Base-by-base conservation (phyloP, 2,329 filamentous ascomycete species). In the Nothophaeocryptopus gaeumannii region DNA sequence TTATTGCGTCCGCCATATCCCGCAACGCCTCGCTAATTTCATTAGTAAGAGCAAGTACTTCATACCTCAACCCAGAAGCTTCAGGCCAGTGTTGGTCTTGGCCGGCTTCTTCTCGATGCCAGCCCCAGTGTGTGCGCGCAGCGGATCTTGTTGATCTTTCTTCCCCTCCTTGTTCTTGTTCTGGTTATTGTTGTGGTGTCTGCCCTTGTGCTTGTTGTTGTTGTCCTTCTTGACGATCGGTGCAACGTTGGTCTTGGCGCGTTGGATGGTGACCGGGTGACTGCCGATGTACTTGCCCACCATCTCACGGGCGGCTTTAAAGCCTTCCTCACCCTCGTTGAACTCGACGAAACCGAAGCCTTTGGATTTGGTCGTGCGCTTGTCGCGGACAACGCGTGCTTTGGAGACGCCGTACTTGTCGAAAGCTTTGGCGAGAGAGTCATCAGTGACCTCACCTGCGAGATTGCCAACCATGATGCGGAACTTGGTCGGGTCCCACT, bases 201-300 rank as follows among this genome's bases (percentile, higher is more conserved):
- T 85, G 63, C 82, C 83, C 60, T 65, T 66, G 20, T 62, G 62
- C 50, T 67, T 63, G 36, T 67, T 65, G 47, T 58, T 67, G 61
- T 72, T 67, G 30, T 76, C 70, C 52, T 70, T 70, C 54, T 82
- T 79, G n/a, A 78, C 79, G 10, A 84, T 78, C 4, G 89, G 82
- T 67, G 88, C 89, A 70, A 99, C 89, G 70, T 97, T 91, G 5
- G 92, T 96, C 60, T 86, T 95, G 58, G 88, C 89, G 69, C 93
- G 88, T 70, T 88, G 85, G 59, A 97, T 81, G 20, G 67, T 64
- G 35, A 70, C 88, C 0, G 93, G 93, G 70, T 97, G 93, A 68
- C 90, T 96, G 63, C 95, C 92, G 67, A 99, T 97, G 72, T 99
- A 99, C 74, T 99, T 97, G 62, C 91, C 91, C 65, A 96, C 88